phyloP scores from a whole-genome alignment of 1,284 basidiomycete species.

The Ceratobasidium sp. region DNA sequence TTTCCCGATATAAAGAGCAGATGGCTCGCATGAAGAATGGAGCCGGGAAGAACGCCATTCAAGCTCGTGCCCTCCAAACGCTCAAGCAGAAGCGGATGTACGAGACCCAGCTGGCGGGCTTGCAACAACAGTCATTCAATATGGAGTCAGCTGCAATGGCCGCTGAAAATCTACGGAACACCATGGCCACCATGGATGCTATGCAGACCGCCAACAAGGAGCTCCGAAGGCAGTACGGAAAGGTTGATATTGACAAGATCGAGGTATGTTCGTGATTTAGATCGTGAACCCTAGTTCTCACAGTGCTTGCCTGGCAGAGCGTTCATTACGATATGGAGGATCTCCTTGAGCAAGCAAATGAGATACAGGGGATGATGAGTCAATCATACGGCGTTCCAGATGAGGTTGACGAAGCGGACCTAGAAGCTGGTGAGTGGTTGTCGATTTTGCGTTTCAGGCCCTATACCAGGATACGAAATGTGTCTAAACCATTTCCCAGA shows the following conservation, averaged over 20 bases:
- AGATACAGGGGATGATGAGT: conserved; percentile 95
- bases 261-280: conserved; percentile 70
- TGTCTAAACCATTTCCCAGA: conserved; percentile 63
- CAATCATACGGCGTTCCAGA: conserved; percentile 97
- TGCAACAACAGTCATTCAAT: conserved; percentile 97
- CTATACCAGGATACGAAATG: conserved; percentile 20
- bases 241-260: conserved; percentile 98
- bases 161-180: conserved; percentile 97
- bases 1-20: conserved; percentile 93
- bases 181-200: conserved; percentile 99
- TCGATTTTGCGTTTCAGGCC: background rate
- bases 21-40: conserved; percentile 95
- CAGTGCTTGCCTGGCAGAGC: conserved; percentile 65
- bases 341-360: conserved; percentile 95
- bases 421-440: conserved; percentile 86
- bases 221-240: conserved; percentile 96
- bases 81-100: conserved; percentile 98
- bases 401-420: conserved; percentile 96
- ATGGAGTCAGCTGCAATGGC: conserved; percentile 98
- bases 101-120: conserved; percentile 90
- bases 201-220: conserved; percentile 99
- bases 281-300: conserved; percentile 5
- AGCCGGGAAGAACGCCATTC: conserved; percentile 95
- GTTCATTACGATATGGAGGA: conserved; percentile 99
- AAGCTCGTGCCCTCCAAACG: conserved; percentile 93